These are phyloP conservation scores for Abrus pulchellus DNA, from an alignment of 306 rosid genomes.

Conservation along the genomic window DNA sequence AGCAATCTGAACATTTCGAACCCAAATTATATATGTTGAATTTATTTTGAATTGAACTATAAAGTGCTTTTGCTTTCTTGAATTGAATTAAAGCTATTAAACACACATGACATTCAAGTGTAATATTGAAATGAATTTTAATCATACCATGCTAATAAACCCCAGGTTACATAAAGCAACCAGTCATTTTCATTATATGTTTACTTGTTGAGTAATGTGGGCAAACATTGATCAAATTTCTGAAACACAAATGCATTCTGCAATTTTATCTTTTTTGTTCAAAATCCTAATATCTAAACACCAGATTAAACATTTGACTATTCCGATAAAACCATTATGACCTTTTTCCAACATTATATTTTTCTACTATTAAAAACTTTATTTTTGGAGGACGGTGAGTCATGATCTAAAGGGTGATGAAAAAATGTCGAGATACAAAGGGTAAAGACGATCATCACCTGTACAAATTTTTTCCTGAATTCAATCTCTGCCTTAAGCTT, in stretches of 20 bases:
- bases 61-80: not conserved
- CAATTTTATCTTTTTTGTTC: not conserved
- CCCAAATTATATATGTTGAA: not conserved
- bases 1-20: not conserved
- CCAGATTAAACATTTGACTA: not conserved
- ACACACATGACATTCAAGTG: not conserved
- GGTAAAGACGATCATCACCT: conserved; percentile 5
- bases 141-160: not conserved
- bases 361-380: not conserved
- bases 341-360: not conserved
- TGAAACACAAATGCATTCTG: not conserved
- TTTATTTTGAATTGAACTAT: not conserved
- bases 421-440: not conserved
- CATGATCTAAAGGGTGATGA: not conserved
- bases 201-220: not conserved
- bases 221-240: not conserved
- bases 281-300: not conserved
- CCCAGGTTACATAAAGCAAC: not conserved
- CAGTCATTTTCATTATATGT: not conserved
- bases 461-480: conserved; percentile 9
- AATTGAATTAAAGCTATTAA: not conserved
- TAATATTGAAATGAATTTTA: not conserved
- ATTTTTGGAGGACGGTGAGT: not conserved
- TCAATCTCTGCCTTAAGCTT: conserved; percentile 10
- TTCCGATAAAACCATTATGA: no score